Conservation (phyloP, 148 eudicot species). For the Fallopia convolvulus region DNA sequence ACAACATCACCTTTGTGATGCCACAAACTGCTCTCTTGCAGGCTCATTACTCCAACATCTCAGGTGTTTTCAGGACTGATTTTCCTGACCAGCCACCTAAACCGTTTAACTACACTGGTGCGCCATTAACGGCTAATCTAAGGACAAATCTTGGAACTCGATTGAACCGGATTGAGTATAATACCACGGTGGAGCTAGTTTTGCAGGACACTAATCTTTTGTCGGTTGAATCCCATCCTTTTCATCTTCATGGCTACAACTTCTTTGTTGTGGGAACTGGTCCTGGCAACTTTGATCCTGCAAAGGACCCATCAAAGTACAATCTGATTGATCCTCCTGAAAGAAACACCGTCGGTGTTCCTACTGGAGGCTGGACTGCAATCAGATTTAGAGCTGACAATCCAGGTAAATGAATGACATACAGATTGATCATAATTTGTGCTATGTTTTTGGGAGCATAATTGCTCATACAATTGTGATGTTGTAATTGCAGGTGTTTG, state of each 20-base stretch:
- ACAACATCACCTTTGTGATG: conserved; percentile 7
- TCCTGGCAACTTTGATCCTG: not conserved
- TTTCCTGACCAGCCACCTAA: not conserved
- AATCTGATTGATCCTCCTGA: conserved; percentile 9
- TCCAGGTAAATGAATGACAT: conserved; percentile 7
- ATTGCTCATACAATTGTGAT: not conserved
- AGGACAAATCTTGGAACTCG: not conserved
- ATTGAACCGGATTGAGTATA: not conserved
- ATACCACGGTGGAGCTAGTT: conserved; percentile 5
- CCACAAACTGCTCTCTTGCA: not conserved
- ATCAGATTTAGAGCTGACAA: conserved; percentile 5
- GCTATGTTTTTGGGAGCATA: not conserved
- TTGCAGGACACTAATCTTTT: conserved; percentile 8
- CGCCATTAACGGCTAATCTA: not conserved
- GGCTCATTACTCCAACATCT: not conserved
- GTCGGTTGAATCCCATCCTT: conserved; percentile 10
- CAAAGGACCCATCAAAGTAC: not conserved
- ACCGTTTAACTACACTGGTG: not conserved
- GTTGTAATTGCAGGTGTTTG: not conserved
- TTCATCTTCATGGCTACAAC: conserved; percentile 27
- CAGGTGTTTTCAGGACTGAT: not conserved
- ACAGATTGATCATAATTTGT: not conserved
- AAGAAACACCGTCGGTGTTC: conserved; percentile 1
- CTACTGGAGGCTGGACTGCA: conserved; percentile 4
- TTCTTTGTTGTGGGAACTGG: conserved; percentile 10